phyloP scores from a whole-genome alignment of 139 green algal species.

The Ulvella scutata region DNA sequence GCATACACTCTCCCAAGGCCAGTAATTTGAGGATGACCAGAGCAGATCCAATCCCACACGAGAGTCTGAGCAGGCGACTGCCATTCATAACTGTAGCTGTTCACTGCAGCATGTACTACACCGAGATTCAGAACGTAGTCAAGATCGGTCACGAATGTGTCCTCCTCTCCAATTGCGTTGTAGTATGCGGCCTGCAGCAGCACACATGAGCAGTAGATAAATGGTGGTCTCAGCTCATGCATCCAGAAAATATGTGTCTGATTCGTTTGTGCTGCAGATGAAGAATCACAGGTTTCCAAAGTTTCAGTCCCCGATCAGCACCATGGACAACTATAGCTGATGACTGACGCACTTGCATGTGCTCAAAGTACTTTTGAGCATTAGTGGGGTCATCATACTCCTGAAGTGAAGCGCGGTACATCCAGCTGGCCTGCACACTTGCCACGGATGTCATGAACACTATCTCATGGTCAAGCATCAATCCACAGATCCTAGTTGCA shows the following conservation, averaged over 20 bases:
- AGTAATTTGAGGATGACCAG: background rate
- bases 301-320: too few relatives aligned
- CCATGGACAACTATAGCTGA: too few relatives aligned
- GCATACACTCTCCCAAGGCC: background rate
- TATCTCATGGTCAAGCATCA: too few relatives aligned
- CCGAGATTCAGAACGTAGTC: background rate
- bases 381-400: background rate
- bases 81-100: background rate
- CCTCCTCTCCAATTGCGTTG: background rate
- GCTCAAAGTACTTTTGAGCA: background rate
- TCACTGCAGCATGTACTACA: background rate
- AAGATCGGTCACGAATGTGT: background rate
- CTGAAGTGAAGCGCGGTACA: background rate
- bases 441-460: too few relatives aligned
- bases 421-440: background rate
- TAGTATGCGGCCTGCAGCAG: background rate
- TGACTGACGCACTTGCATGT: background rate
- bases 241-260: too few relatives aligned
- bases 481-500: too few relatives aligned
- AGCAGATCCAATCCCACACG: conserved; percentile 1
- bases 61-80: background rate
- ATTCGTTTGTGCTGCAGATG: too few relatives aligned
- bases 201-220: too few relatives aligned
- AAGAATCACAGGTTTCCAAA: too few relatives aligned
- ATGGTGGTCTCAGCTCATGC: too few relatives aligned